Base-by-base conservation (phyloP, 2,329 filamentous ascomycete species). In the Xylaria sp. region DNA sequence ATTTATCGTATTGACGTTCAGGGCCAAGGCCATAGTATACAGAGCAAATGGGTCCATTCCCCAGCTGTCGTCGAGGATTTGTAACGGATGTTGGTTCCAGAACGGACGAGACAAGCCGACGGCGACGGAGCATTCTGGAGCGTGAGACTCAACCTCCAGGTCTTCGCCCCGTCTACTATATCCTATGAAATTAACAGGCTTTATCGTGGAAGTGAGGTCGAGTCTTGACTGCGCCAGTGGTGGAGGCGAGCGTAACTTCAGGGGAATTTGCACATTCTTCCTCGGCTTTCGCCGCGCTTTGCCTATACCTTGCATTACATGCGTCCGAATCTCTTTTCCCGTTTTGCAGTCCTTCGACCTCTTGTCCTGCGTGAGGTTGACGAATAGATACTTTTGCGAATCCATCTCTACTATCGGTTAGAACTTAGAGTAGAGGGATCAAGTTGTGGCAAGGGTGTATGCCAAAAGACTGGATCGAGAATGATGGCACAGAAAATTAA, bases 291-390 rank as follows among this genome's bases (percentile, higher is more conserved):
- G 66, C 55, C 66, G 63, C 54, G 58, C 25, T 54, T 63, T 68
- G 59, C 66, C 66, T 66, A 68, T 68, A 53, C 61, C 63, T 66
- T 66, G 66, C 66, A 68, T 68, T 44, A 63, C 50, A 61, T 68
- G 61, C 55, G 59, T 68, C 55, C 59, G 66, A 36, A 68, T 57
- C 50, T 68, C 63, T 38, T 63, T 68, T 57, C 59, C 66, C 45
- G 51, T 66, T 57, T 61, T 68, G 59, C 55, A 49, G 59, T 68
- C 63, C 62, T 62, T 62, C 29, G 66, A 68, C 66, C 66, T 68
- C 57, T 68, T 59, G 45, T 62, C 66, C 49, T 60, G 66, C 50
- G 66, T 66, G 44, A 66, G 63, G 54, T 68, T 68, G 59, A 68
- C 66, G 55, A 68, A 68, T 55, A 68, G 58, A 61, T 66, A 63